A percentile compares a stretch with the other conserved stretches of the same genome.
These are phyloP conservation scores for Nemania serpens DNA, from an alignment of 2,329 filamentous ascomycete genomes.

Conservation along the genomic window DNA sequence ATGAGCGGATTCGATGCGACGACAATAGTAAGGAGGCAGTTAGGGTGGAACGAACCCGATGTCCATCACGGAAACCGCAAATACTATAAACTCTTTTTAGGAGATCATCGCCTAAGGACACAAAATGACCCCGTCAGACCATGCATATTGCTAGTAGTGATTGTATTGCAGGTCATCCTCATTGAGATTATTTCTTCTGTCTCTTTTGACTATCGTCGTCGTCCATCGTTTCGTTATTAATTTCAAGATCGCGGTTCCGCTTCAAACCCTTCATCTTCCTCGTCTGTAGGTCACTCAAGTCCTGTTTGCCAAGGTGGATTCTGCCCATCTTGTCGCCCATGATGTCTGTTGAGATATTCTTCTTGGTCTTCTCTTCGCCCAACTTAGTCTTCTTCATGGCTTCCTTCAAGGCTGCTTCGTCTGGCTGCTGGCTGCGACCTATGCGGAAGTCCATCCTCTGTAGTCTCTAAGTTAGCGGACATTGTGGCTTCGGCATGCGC, in stretches of 20 bases:
- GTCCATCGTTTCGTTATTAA: conserved; percentile 56
- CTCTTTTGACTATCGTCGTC: conserved; percentile 50
- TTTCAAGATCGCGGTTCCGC: conserved; percentile 69
- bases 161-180: conserved; percentile 13
- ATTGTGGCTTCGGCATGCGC: not conserved
- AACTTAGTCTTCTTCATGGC: conserved; percentile 85
- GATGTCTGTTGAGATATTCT: conserved; percentile 89
- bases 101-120: no score
- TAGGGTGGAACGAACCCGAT: conserved; percentile 14
- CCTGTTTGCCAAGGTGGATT: conserved; percentile 89
- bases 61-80: not conserved
- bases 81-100: not conserved
- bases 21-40: conserved; percentile 35
- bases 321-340: conserved; percentile 97
- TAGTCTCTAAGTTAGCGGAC: conserved; percentile 11
- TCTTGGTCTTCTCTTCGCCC: conserved; percentile 80
- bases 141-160: not conserved
- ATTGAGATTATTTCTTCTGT: conserved; percentile 41
- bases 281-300: conserved; percentile 85
- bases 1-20: conserved; percentile 35
- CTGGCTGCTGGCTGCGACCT: conserved; percentile 78
- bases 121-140: no score
- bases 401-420: conserved; percentile 81
- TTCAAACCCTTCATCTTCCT: conserved; percentile 99
- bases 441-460: conserved; percentile 65